Base-by-base conservation (phyloP, 2,329 filamentous ascomycete species). In the Dothiorella sarmentorum region DNA sequence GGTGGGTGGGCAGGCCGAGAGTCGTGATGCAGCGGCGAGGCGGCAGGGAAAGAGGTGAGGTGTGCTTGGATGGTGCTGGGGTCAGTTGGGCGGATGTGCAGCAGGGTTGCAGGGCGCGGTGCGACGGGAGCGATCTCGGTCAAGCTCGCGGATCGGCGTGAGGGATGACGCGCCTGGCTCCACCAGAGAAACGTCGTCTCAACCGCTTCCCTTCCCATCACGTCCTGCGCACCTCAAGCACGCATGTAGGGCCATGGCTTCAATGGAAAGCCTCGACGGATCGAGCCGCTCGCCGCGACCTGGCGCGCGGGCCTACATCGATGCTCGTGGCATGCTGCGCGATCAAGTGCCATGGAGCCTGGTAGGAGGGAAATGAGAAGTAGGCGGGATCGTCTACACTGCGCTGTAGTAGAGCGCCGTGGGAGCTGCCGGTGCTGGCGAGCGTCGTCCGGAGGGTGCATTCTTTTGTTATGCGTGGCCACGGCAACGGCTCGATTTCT, bases 111-210 rank as follows among this genome's bases (percentile, higher is more conserved):
- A 53, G 33, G 18, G 44, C 44, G 45, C 27, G 18, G 45, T 52
- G 47, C 47, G 47, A 52, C 47, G 31, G 47, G 47, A 52, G 47
- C 47, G 47, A 52, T 52, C 47, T 52, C 29, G 47, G 47, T 38
- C 49, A 40, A 29, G 49, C 33, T 53, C 49, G n/a, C n/a, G 49
- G 49, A 53, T 53, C 49, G 47, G 24, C 49, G 49, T 27, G 49
- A n/a, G 49, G 31, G 24, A 53, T 53, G 49, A 40, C 49, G 35
- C 49, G 27, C 13, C 20, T 26, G 18, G 18, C 45, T 17, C 20
- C 33, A 26, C 35, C 22, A 47, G 26, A 31, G 26, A 9, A 44
- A 13, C 13, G 26, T 17, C 26, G 43, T 29, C 35, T 38, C 49
- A 53, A 53, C 49, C 24, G 33, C 47, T 17, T 15, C 17, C 22